Evolutionary conservation across 345 rosid species (phyloP), one percentile per base, ranked within the genome.

Genomic region (Nephelium lappaceum): DNA sequence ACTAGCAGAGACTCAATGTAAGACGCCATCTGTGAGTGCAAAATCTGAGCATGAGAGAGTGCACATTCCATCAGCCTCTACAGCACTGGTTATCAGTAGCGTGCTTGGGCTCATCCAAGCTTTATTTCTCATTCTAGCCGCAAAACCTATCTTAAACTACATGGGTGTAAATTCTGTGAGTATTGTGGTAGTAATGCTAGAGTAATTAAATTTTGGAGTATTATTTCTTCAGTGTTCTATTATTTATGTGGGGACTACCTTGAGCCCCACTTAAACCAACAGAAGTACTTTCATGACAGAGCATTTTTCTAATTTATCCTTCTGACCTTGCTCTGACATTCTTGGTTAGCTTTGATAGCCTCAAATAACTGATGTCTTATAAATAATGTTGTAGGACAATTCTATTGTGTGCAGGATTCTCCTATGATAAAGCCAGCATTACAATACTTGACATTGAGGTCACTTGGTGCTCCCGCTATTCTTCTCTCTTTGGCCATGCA

Each of bases 401-500:
- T 76, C 77, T 31, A 31, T 31, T 31, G 64, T 75, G 75, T 91
- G 9, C 23, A 60, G 99, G 83, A 24, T 67, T 96, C 99, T 0
- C 85, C 95, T 0, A 90, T 96, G 94, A 49, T 90, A 55, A 62
- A 66, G 8, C 97, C 98, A 42, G 99, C 99, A 31, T 72, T 39
- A 18, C 90, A 86, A 78, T 93, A 96, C 87, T 81, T 96, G 89
- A 88, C 83, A 24, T 67, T 93, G 73, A 82, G 99, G 70, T 81
- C 98, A 51, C 81, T 96, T 0, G 99, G 99, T 3, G 86, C 99
- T 85, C 98, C 98, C 25, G 98, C 97, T 9, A 90, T 93, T 77
- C 98, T 96, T 69, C 87, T 96, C 6, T 96, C 98, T 39, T 88
- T 96, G 55, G 93, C 99, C 11, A 91, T 92, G 97, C 99, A 96